phyloP scores from a whole-genome alignment of 2,329 filamentous ascomycete genomes.

The Aureobasidium sp. region DNA sequence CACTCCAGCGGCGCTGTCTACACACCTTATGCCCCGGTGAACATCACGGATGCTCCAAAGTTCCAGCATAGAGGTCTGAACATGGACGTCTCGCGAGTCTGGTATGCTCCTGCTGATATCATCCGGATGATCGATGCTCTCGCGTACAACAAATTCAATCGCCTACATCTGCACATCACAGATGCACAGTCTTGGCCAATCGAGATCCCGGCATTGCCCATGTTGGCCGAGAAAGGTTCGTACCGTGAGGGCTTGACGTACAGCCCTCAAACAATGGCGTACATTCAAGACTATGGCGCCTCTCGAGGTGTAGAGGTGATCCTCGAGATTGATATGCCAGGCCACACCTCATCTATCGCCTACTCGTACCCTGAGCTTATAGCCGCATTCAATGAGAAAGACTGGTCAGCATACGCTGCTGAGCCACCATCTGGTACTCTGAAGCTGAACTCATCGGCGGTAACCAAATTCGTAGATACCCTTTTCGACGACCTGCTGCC shows the following conservation, averaged over 20 bases:
- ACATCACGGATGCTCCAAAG: conserved; percentile 64
- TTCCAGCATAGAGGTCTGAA: conserved; percentile 74
- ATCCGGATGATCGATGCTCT: conserved; percentile 69
- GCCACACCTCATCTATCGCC: conserved; percentile 64
- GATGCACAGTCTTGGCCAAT: conserved; percentile 83
- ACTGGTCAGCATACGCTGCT: conserved; percentile 47
- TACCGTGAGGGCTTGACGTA: conserved; percentile 64
- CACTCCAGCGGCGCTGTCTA: conserved; percentile 58
- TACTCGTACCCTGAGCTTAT: conserved; percentile 65
- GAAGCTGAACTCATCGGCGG: conserved; percentile 65
- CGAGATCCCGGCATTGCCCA: conserved; percentile 67
- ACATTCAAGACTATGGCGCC: conserved; percentile 64
- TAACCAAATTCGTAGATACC: conserved; percentile 63
- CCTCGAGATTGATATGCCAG: conserved; percentile 74
- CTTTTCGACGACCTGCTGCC: conserved; percentile 73
- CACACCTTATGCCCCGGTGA: conserved; percentile 62
- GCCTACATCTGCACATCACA: conserved; percentile 72
- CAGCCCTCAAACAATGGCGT: conserved; percentile 54
- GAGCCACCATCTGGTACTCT: conserved; percentile 57
- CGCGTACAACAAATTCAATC: conserved; percentile 76
- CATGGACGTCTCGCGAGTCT: conserved; percentile 70
- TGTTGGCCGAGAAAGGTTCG: conserved; percentile 64
- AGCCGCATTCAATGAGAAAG: conserved; percentile 52
- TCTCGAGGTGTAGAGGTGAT: conserved; percentile 64
- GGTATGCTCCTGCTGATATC: conserved; percentile 60